Base-by-base conservation (phyloP, 352 stramenopile species). In the Halophytophthora batemanensis region DNA sequence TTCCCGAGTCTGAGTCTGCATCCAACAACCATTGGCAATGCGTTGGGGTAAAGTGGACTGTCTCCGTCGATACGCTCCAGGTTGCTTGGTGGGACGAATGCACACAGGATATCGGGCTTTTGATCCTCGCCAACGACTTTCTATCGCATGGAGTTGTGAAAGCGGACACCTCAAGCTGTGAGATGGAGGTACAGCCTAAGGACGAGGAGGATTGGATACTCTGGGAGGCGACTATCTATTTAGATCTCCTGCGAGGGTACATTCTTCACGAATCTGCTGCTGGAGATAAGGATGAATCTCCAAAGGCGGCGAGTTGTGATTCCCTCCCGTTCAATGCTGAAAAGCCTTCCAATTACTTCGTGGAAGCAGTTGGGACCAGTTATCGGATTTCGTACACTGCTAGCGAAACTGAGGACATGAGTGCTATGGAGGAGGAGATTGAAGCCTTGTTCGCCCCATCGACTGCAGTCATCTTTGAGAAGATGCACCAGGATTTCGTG, bases 71-170 rank as follows among this genome's bases (percentile, higher is more conserved):
- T 23, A 39, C 64, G 13, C 41, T 85, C 2, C 80, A 91, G 46
- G 51, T 89, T 11, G 64, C 64, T 3, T 87, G 78, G 76, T 91
- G 80, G 80, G 80, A 91, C 39, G 64, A 58, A 8, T 52, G 64
- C 35, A 85, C 65, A 0, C 80, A 86, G 50, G 71, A 88, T 0
- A 60, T 64, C 2, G 73, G 61, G 0, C 61, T 87, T 25, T 59
- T 90, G 6, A 37, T 82, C 0, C 53, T 88, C 25, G 47, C 48
- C 1, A 77, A 74, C 23, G 77, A 88, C 34, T 58, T 86, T 19
- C 56, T 88, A 0, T 82, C 80, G 0, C 80, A 88, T 36, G 80
- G 80, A 1, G 50, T 66, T 2, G 42, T 67, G 15, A 52, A 53
- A 8, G 35, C 23, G 23, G 39, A 52, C 7, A 31, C 7, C 39